Evolutionary conservation across 805 yeast species (phyloP), one percentile per base, ranked within the genome.

Genomic region (Ogataea kodamae): DNA sequence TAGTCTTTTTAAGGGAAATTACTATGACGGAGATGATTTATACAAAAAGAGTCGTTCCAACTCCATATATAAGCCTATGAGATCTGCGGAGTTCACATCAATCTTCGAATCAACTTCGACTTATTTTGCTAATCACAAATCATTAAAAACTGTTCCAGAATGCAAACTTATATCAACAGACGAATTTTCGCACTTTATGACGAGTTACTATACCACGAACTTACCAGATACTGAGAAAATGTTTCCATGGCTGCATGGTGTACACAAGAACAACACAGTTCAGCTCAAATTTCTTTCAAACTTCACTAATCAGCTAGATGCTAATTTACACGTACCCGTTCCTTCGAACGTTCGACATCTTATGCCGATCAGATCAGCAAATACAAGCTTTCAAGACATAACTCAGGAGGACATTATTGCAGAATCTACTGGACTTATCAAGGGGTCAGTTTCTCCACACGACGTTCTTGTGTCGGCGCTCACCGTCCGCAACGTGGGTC

Each of bases 201-300:
- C 35, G 7, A 36, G 24, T 3, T 52, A 53, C 18, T 55, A 49
- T 26, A 37, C 52, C 2, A 28, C 52, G 9, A 54, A 47, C 3
- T 51, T 80, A 24, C 95, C 96, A 0, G 73, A 72, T 3, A 80
- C 89, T 12, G 71, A 67, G 15, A 51, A 52, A 8, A 74, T 89
- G 70, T 89, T 88, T 49, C 97, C 97, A 0, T 88, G 96, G 96
- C 65, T 86, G 16, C 96, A 89, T 55, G 92, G 95, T 1, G 64
- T 83, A 26, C 76, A 80, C 42, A 67, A 65, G 9, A 65, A 68
- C 21, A 76, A 77, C 49, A 62, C 68, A 25, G 73, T 79, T 15
- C 82, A 76, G 49, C 59, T 70, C 26, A 61, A 68, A 55, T 63
- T 76, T 57, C 47, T 59, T 25, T 43, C 58, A 10, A 55, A 47